Percentiles rank a stretch among this genome's conserved stretches.
Evolutionary conservation across 768 basidiomycete genomes (phyloP).

Genomic region (Gloeopeniophorella convolvens): DNA sequence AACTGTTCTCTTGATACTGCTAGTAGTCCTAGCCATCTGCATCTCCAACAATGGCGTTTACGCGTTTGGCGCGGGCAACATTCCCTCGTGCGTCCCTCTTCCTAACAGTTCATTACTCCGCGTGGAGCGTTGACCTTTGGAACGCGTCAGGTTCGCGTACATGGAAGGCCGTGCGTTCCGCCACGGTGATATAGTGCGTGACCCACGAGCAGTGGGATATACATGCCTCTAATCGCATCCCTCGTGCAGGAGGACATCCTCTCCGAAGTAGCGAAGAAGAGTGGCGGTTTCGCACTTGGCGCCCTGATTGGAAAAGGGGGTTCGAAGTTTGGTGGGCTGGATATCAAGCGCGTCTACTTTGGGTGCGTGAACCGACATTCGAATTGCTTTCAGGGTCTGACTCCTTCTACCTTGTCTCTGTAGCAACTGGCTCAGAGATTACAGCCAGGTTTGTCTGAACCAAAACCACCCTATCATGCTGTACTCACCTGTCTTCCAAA

Average conservation of each 20-base stretch:
- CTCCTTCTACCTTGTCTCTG: not conserved
- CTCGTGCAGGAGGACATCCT: slow-evolving; percentile 61
- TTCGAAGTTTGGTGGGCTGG: slow-evolving; percentile 69
- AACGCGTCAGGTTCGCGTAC: slow-evolving; percentile 57
- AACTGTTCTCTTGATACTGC: slow-evolving; percentile 32
- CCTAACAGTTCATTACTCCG: not conserved
- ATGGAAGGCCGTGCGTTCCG: slow-evolving; percentile 82
- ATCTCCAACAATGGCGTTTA: slow-evolving; percentile 52
- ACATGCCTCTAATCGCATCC: slow-evolving; percentile 7
- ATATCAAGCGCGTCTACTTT: slow-evolving; percentile 81
- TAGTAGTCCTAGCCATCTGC: slow-evolving; percentile 48
- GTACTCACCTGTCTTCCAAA: slow-evolving; percentile 23
- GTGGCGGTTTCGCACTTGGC: slow-evolving; percentile 52
- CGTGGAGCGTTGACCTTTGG: not conserved
- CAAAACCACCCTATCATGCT: not conserved
- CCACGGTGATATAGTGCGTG: slow-evolving; percentile 76
- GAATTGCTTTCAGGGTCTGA: not conserved
- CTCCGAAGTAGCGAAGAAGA: slow-evolving; percentile 51
- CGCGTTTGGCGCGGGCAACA: slow-evolving; percentile 83
- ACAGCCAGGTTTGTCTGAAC: slow-evolving; percentile 50
- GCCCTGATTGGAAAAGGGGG: slow-evolving; percentile 48
- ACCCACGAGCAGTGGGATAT: not conserved
- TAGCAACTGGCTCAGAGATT: slow-evolving; percentile 87
- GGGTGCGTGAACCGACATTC: slow-evolving; percentile 40
- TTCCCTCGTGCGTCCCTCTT: slow-evolving; percentile 38